Base-by-base conservation (phyloP, 192 early-diverging fungal genomes). In the Phycomyces nitens region DNA sequence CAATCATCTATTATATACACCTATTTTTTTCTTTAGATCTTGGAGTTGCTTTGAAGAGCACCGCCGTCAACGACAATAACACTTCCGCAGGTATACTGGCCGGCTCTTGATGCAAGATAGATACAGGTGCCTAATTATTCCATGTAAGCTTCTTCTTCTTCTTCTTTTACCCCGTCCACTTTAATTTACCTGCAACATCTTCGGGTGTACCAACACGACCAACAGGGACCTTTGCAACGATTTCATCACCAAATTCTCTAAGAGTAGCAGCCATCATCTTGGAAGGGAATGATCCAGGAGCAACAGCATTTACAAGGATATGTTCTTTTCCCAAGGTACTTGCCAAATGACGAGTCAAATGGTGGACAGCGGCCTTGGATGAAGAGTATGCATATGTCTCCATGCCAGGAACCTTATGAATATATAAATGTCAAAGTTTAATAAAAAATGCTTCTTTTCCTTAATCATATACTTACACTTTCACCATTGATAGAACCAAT, bases 141-240 rank as follows among this genome's bases (percentile, higher is more conserved):
- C 29, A 34, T 34, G 29, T 34, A 34, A 34, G 29, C 29, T 34
- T 34, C 29, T 34, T n/a, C 29, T 5, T 34, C 7, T 34, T 5
- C 29, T 34, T 34, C 2, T 5, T 34, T 7, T 34, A 34, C 3
- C 7, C 2, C 29, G 7, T 34, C 29, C 7, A 2, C 3, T 34
- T 58, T 88, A 83, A 23, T 87, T 88, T 76, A 18, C 89, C 96
- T 51, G 90, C 94, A 81, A 97, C 88, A 77, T 97, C 94, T 65
- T 89, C 83, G 0, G 91, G 75, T 15, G 70, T 69, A 0, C 96
- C 96, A 63, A 98, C 88, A 7, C 94, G 80, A 12, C 86, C 80
- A 64, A 90, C 50, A 14, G 92, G 92, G 52, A 89, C 71, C 34
- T 60, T 49, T 5, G 64, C 53, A 0, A 83, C 78, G 53, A 91